Percentiles rank a stretch among this genome's conserved stretches.
These are phyloP conservation scores for Eremochloa ophiuroides DNA, from an alignment of 176 grass and related monocot genomes.

Conservation along the genomic window DNA sequence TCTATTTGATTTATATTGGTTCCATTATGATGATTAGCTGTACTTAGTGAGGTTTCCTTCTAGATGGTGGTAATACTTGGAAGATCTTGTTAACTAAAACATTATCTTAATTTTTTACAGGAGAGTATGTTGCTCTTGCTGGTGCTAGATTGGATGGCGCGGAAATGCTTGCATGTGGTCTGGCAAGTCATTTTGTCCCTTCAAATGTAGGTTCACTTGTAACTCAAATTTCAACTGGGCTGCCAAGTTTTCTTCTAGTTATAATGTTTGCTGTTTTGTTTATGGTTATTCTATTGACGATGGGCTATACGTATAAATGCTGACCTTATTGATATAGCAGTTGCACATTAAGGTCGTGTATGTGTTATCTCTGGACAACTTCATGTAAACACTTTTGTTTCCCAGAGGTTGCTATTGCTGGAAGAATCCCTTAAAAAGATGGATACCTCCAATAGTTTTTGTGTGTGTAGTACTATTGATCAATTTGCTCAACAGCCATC, in stretches of 20 bases:
- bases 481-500: constrained; percentile 57
- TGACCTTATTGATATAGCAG: background rate
- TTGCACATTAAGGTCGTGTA: background rate
- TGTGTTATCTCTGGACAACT: constrained; percentile 3
- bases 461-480: constrained; percentile 63
- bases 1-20: background rate
- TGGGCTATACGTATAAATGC: background rate
- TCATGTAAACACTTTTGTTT: background rate
- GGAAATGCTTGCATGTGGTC: constrained; percentile 94
- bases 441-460: constrained; percentile 51
- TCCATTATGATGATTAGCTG: background rate
- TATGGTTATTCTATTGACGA: background rate
- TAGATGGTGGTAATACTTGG: background rate
- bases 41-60: background rate
- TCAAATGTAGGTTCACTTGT: constrained; percentile 48
- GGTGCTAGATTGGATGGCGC: constrained; percentile 82
- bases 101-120: constrained; percentile 25
- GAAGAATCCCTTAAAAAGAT: constrained; percentile 68
- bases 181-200: constrained; percentile 87
- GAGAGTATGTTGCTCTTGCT: constrained; percentile 82
- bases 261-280: background rate
- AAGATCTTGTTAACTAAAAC: background rate
- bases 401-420: constrained; percentile 54
- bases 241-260: background rate
- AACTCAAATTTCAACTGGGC: constrained; percentile 1